Conservation (phyloP, 768 basidiomycete species). For the Russula sp. region DNA sequence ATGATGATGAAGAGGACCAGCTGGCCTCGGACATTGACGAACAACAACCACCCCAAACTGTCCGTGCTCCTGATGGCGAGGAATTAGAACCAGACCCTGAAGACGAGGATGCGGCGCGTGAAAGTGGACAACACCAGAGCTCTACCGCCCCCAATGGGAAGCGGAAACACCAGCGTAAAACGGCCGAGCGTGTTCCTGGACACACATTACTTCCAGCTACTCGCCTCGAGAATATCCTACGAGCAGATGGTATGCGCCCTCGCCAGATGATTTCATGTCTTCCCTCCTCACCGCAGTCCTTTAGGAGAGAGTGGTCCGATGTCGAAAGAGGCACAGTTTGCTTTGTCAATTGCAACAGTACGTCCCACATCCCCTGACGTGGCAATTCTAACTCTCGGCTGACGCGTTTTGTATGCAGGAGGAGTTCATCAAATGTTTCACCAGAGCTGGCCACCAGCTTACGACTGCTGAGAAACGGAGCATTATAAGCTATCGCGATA, state of each 20-base stretch:
- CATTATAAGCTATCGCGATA: conserved; percentile 29
- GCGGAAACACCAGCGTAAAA: conserved; percentile 27
- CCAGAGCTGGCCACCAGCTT: conserved; percentile 24
- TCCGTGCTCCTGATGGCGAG: conserved; percentile 23
- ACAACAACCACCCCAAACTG: conserved; percentile 1
- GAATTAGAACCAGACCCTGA: conserved; percentile 30
- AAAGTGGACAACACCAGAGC: conserved; percentile 10
- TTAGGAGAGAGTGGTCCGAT: conserved; percentile 30
- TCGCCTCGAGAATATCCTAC: conserved; percentile 30
- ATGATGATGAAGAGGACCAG: conserved; percentile 32
- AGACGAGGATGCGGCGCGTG: conserved; percentile 21
- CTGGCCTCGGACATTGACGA: conserved; percentile 29
- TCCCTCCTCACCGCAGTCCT: neutral
- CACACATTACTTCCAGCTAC: conserved; percentile 26
- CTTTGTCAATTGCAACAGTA: conserved; percentile 29
- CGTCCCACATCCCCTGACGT: conserved; percentile 18
- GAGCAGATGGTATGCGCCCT: conserved; percentile 28
- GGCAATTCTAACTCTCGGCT: conserved; percentile 8
- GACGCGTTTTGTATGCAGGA: conserved; percentile 23
- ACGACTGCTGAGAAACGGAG: conserved; percentile 22
- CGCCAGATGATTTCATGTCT: neutral
- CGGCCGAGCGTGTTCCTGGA: conserved; percentile 28
- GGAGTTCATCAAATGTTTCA: conserved; percentile 30
- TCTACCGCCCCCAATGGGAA: conserved; percentile 16
- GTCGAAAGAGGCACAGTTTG: conserved; percentile 31